phyloP scores from a whole-genome alignment of 805 yeast species.

The Dipodascus geniculatus region DNA sequence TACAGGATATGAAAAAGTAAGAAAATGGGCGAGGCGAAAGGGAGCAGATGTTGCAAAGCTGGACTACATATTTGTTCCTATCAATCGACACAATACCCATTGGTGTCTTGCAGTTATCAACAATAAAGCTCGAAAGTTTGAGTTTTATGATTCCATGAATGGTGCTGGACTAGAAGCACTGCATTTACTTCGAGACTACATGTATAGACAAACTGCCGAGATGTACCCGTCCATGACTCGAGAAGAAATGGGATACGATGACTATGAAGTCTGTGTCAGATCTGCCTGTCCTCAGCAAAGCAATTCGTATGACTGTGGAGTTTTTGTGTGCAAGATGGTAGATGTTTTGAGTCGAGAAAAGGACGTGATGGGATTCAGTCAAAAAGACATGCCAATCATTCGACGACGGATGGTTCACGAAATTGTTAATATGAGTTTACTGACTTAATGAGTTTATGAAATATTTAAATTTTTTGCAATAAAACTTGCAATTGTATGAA shows the following conservation, averaged over 20 bases:
- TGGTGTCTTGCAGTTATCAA: conserved; percentile 86
- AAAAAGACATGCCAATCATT: conserved; percentile 55
- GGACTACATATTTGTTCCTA: conserved; percentile 66
- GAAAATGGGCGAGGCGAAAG: conserved; percentile 73
- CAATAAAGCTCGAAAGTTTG: conserved; percentile 43
- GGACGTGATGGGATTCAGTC: conserved; percentile 41
- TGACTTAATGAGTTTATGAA: conserved; percentile 8
- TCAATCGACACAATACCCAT: conserved; percentile 73
- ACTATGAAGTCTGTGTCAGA: conserved; percentile 11
- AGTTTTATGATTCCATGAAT: conserved; percentile 71
- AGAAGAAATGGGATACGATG: conserved; percentile 19
- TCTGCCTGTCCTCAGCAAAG: conserved; percentile 67
- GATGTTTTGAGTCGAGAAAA: conserved; percentile 43
- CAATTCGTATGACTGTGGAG: conserved; percentile 94
- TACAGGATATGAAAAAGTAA: conserved; percentile 56
- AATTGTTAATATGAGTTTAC: conserved; percentile 29
- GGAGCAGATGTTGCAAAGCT: conserved; percentile 52
- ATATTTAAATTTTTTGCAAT: too few relatives aligned
- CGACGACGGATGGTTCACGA: conserved; percentile 62
- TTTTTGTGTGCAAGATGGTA: conserved; percentile 74
- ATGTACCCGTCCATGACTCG: conserved; percentile 29
- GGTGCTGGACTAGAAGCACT: conserved; percentile 33
- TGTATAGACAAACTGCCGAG: conserved; percentile 55
- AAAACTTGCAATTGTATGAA: too few relatives aligned
- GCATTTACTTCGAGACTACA: conserved; percentile 43